phyloP scores from a whole-genome alignment of 129 eudicot genomes.

The Artemisia argyi region DNA sequence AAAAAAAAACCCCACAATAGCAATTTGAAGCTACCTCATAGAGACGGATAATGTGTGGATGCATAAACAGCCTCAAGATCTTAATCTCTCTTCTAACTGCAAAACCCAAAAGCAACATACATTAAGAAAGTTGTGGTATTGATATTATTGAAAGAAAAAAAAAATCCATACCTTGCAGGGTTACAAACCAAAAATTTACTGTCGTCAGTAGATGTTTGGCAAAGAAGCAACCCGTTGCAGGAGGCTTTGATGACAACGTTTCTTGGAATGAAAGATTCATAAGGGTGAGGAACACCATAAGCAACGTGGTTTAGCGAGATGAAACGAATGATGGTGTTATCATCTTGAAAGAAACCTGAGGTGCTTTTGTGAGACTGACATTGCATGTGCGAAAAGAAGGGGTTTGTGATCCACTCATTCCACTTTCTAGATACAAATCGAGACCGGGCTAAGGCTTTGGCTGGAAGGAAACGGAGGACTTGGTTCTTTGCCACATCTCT shows the following conservation, averaged over 20 bases:
- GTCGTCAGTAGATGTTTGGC: no score
- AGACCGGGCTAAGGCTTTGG: conserved; percentile 44
- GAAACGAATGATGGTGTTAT: conserved; percentile 9
- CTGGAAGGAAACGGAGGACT: conserved; percentile 58
- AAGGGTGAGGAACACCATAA: conserved; percentile 46
- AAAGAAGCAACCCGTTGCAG: no score
- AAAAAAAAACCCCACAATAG: no score
- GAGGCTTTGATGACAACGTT: no score
- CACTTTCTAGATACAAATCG: conserved; percentile 54
- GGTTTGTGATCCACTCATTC: conserved; percentile 43
- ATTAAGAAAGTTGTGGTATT: conserved; percentile 10
- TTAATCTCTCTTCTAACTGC: conserved; percentile 84
- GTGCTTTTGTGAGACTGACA: conserved; percentile 30
- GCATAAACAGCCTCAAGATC: conserved; percentile 73
- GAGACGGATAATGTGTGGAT: conserved; percentile 86
- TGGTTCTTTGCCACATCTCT: conserved; percentile 51
- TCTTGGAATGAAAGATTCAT: not conserved
- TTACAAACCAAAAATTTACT: no score
- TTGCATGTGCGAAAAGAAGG: conserved; percentile 50
- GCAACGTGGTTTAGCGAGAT: conserved; percentile 32
- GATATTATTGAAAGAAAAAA: not conserved
- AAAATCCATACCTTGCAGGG: conserved; percentile 56
- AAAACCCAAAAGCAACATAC: conserved; percentile 11
- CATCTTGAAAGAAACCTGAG: conserved; percentile 48
- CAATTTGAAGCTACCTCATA: no score